Conservation (phyloP, 352 stramenopile genomes). For the Phytophthora multivora region DNA sequence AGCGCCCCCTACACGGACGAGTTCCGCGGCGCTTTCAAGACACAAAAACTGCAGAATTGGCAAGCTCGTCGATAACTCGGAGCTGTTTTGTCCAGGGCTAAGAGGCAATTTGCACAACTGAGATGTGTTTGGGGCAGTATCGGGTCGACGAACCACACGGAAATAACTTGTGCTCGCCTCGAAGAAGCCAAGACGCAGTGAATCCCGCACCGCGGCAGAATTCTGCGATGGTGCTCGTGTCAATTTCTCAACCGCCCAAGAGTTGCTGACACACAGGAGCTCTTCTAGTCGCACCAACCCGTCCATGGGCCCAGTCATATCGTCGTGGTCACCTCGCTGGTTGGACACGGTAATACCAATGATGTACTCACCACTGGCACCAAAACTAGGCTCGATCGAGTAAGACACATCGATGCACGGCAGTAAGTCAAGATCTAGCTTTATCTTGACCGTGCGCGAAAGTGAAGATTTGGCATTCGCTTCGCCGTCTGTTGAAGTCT, state of each 20-base stretch:
- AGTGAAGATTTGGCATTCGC: conserved; percentile 9
- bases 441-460: conserved; percentile 55
- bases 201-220: conserved; percentile 29
- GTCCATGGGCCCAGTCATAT: conserved; percentile 22
- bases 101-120: conserved; percentile 32
- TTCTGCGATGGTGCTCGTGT: conserved; percentile 4
- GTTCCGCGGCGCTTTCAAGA: conserved; percentile 64
- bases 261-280: conserved; percentile 65
- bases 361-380: conserved; percentile 68
- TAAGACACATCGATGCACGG: conserved; percentile 70
- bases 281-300: conserved; percentile 54
- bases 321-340: conserved; percentile 38
- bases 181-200: conserved; percentile 54
- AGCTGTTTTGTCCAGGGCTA: conserved; percentile 1
- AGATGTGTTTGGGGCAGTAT: not conserved
- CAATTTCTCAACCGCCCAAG: conserved; percentile 66
- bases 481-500: conserved; percentile 25
- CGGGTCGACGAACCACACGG: conserved; percentile 43
- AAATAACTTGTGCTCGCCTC: conserved; percentile 86
- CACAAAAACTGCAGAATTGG: conserved; percentile 78
- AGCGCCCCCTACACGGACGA: conserved; percentile 37
- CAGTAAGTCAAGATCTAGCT: conserved; percentile 62
- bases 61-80: conserved; percentile 32
- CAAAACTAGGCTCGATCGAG: conserved; percentile 71
- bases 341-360: conserved; percentile 76